phyloP scores from a whole-genome alignment of 140 eudicot genomes.

The Stevia rebaudiana region DNA sequence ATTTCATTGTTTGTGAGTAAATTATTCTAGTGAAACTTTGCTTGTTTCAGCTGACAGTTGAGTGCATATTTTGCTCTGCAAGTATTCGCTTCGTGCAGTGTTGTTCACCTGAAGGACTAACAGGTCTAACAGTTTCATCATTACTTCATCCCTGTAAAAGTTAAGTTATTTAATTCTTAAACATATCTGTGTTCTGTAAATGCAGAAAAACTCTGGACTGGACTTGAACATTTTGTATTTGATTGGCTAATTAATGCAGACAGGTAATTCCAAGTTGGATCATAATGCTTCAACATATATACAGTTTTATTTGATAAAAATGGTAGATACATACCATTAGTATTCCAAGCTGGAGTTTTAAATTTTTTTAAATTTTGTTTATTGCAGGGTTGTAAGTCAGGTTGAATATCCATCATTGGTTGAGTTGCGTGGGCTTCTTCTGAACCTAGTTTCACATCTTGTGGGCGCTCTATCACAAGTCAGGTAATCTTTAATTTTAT shows the following conservation, averaged over 20 bases:
- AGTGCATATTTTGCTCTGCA: conserved; percentile 95
- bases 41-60: conserved; percentile 69
- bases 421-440: conserved; percentile 77
- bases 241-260: conserved; percentile 98
- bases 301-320: neutral
- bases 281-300: conserved; percentile 8
- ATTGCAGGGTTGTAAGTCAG: conserved; percentile 86
- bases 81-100: conserved; percentile 89
- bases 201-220: conserved; percentile 87
- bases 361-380: no score
- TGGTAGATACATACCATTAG: neutral
- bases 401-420: conserved; percentile 87
- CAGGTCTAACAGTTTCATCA: conserved; percentile 44
- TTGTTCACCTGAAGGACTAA: conserved; percentile 86
- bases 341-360: neutral
- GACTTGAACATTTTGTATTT: conserved; percentile 90
- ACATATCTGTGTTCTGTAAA: conserved; percentile 3
- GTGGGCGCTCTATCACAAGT: conserved; percentile 82
- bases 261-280: conserved; percentile 49
- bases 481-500: conserved; percentile 42
- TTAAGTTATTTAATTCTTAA: neutral
- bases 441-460: conserved; percentile 84
- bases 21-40: conserved; percentile 7
- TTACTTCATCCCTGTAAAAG: conserved; percentile 14
- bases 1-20: conserved; percentile 13